Percentiles rank a stretch among this genome's conserved stretches.
These are phyloP conservation scores for Rhizophagus prolifer DNA, from an alignment of 192 early-diverging fungal genomes.

Conservation along the genomic window DNA sequence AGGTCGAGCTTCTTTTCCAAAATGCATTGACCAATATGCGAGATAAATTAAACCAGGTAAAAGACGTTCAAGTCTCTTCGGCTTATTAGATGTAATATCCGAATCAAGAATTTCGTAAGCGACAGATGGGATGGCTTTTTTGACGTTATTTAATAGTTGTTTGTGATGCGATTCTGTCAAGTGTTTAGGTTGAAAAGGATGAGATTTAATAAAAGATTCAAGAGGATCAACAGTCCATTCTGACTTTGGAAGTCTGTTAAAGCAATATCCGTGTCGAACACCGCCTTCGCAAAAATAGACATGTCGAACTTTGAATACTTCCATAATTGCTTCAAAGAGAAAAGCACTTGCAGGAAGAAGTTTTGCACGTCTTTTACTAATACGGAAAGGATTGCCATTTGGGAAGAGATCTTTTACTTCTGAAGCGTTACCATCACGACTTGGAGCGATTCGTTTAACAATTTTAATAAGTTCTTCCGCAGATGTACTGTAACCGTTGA, in stretches of 20 bases:
- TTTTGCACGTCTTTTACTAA: slow-evolving; percentile 54
- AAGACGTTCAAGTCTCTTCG: slow-evolving; percentile 37
- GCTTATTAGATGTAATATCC: background rate
- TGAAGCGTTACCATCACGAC: slow-evolving; percentile 30
- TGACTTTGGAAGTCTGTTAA: slow-evolving; percentile 35
- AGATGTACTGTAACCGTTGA: slow-evolving; percentile 52
- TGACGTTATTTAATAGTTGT: slow-evolving; percentile 3
- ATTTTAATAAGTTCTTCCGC: slow-evolving; percentile 40
- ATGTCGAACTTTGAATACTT: slow-evolving; percentile 39
- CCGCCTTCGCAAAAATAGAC: slow-evolving; percentile 59
- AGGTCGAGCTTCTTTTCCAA: slow-evolving; percentile 57
- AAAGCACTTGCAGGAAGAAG: slow-evolving; percentile 55
- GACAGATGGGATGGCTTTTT: slow-evolving; percentile 29
- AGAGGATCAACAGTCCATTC: slow-evolving; percentile 51
- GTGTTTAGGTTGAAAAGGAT: slow-evolving; percentile 4
- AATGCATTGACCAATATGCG: slow-evolving; percentile 45
- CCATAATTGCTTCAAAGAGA: slow-evolving; percentile 46
- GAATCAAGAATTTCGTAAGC: slow-evolving; percentile 32
- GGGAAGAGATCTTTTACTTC: background rate
- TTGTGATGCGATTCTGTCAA: background rate
- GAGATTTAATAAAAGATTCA: background rate
- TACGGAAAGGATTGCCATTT: slow-evolving; percentile 38
- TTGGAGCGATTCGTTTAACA: slow-evolving; percentile 34
- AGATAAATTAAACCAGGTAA: slow-evolving; percentile 48
- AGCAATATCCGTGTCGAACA: slow-evolving; percentile 58